Base-by-base conservation (phyloP, 371 early-diverging fungal species). In the Encephalitozoon intestinalis region DNA sequence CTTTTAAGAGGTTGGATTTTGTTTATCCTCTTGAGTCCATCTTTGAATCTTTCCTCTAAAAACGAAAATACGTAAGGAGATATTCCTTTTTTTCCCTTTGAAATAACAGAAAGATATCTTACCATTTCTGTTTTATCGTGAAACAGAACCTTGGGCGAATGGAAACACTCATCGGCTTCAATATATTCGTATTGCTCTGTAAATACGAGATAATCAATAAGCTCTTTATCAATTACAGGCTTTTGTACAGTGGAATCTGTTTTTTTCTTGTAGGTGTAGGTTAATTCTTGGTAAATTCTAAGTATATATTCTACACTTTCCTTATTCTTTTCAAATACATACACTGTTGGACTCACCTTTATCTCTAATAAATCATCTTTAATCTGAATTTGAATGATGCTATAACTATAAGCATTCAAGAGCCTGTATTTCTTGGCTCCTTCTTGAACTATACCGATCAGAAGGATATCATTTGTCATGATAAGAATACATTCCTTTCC, bases 381-480 rank as follows among this genome's bases (percentile, higher is more conserved):
- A 9, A 54, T 23, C 7, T 67, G 28, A 5, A 78, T 58, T 4
- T 72, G 63, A 4, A 76, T 40, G 8, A 68, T 63, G 4, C 31
- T 44, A 25, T 69, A 73, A 40, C 74, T 77, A 28, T 75, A 71
- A 6, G 72, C 43, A 73, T 76, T 65, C 39, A 65, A 18, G 31
- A 79, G 53, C 18, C n/a, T 41, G 66, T 72, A 79, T n/a, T 75
- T 72, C 44, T 37, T 65, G 64, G 23, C 23, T 66, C 51, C 39
- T 40, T 68, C 15, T 6, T 43, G 49, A 1, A 63, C 37, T 18
- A 54, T 41, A 30, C 76, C 81, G 18, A 81, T 73, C 49, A 81
- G 43, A 34, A 81, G 31, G 21, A 81, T 37, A 43, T 81, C 81
- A 70, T 81, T 81, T 6, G 78, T 63, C 23, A 81, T 30, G 25